Base-by-base conservation (phyloP, 257 asterid genomes). In the Penstemon barbatus region DNA sequence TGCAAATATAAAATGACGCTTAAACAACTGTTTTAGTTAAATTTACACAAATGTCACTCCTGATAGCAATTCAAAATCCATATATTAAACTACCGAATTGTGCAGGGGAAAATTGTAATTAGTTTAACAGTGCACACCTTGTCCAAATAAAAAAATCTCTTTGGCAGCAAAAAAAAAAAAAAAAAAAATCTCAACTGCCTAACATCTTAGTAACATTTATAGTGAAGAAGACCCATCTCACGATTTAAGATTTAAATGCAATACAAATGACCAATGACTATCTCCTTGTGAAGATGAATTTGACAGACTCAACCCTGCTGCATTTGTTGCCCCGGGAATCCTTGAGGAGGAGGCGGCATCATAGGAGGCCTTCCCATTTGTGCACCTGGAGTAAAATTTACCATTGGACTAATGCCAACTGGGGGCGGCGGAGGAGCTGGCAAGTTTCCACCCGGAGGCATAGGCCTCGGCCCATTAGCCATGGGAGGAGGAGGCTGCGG, bases 341-440 rank as follows among this genome's bases (percentile, higher is more conserved):
- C 95, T 73, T 90, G 99, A 61, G 91, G 87, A 12, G 88, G 90
- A 77, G 70, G 73, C 2, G 33, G 33, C 33, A 25, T 25, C 95
- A 88, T 81, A 7, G 90, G 94, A 25, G 95, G 97, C 79, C 96
- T 79, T 40, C 94, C 94, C 87, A 93, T 85, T 57, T 87, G 96
- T 19, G 73, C 65, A 44, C 97, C 95, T 5, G 96, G 93, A 51
- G 94, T 91, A 68, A 91, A 91, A 74, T 91, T 89, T 12, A 92
- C 71, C 96, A 89, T 90, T 4, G 92, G 74, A 61, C 92, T 95
- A 72, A 87, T 57, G 43, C 94, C 89, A 12, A 77, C 82, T 12
- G 91, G 83, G 11, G 96, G 97, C n/a, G 96, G 99, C 19, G 97
- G 97, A 4, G 97, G 97, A 33, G 97, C 95, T 36, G 98, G 97